phyloP scores from a whole-genome alignment of 1,284 basidiomycete genomes.

The Ustilago cynodontis region DNA sequence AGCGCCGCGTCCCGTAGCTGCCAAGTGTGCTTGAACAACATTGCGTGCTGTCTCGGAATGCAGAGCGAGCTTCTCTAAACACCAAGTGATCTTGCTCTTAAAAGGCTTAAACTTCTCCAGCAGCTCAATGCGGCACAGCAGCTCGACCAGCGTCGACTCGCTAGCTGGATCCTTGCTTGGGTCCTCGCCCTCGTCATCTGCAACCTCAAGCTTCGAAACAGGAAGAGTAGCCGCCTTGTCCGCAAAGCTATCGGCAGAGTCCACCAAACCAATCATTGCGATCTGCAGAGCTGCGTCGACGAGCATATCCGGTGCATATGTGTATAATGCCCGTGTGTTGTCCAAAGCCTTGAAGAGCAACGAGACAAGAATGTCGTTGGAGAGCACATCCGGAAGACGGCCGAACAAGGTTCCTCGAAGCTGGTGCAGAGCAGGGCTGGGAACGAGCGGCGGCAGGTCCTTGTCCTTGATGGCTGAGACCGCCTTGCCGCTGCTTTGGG shows the following conservation, averaged over 20 bases:
- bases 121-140: constrained; percentile 53
- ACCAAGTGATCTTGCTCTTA: constrained; percentile 58
- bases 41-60: constrained; percentile 22
- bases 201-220: constrained; percentile 17
- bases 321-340: constrained; percentile 32
- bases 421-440: constrained; percentile 30
- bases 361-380: constrained; percentile 42
- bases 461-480: constrained; percentile 44
- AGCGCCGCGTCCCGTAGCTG: constrained; percentile 32
- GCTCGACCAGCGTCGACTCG: constrained; percentile 41
- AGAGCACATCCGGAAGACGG: constrained; percentile 41
- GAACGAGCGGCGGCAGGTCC: constrained; percentile 33
- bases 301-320: constrained; percentile 77
- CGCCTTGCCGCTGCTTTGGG: constrained; percentile 27
- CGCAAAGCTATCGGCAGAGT: constrained; percentile 46
- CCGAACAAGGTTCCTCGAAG: constrained; percentile 51
- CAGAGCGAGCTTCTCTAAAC: constrained; percentile 50
- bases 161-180: not conserved
- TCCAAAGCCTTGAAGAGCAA: constrained; percentile 57
- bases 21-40: constrained; percentile 22
- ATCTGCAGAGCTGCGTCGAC: constrained; percentile 86
- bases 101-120: constrained; percentile 55
- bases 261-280: constrained; percentile 58
- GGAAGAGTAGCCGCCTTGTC: constrained; percentile 20
- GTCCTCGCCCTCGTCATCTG: constrained; percentile 14